Evolutionary conservation across 148 eudicot species (phyloP).

Genomic region (Chenopodium formosanum): DNA sequence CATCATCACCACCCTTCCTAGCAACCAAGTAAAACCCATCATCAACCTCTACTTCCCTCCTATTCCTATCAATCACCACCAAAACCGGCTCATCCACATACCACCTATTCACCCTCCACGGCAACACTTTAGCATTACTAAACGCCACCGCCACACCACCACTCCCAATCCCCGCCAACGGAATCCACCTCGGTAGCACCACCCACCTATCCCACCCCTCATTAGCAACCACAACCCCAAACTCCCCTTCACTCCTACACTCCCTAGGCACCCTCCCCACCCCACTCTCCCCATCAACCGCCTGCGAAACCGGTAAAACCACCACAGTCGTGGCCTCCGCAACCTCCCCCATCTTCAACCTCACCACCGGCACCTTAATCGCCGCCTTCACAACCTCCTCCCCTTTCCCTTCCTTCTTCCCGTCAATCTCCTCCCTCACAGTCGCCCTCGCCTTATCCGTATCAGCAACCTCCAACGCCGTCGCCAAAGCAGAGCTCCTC

Average conservation of each 20-base stretch:
- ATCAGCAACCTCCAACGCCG: constrained; percentile 50
- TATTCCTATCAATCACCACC: constrained; percentile 73
- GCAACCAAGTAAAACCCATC: constrained; percentile 71
- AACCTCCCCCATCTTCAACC: constrained; percentile 72
- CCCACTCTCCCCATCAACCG: constrained; percentile 46
- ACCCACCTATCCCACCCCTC: constrained; percentile 83
- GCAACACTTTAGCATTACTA: constrained; percentile 54
- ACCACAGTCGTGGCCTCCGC: constrained; percentile 64
- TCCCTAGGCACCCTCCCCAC: constrained; percentile 61
- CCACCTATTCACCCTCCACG: constrained; percentile 67
- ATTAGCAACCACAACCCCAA: constrained; percentile 61
- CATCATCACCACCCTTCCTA: constrained; percentile 19
- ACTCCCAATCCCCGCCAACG: constrained; percentile 46
- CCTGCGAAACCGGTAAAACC: constrained; percentile 66
- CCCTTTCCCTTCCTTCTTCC: constrained; percentile 21
- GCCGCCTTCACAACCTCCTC: constrained; percentile 19
- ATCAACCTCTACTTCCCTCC: constrained; percentile 48
- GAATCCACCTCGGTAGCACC: constrained; percentile 83
- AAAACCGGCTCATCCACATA: constrained; percentile 60
- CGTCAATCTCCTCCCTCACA: constrained; percentile 48
- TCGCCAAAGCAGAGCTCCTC: constrained; percentile 38
- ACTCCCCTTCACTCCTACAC: constrained; percentile 51
- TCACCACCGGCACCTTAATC: constrained; percentile 76
- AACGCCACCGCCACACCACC: constrained; percentile 77
- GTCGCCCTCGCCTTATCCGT: constrained; percentile 48